Evolutionary conservation across 2,329 filamentous ascomycete genomes (phyloP).

Genomic region (Talaromyces funiculosus): DNA sequence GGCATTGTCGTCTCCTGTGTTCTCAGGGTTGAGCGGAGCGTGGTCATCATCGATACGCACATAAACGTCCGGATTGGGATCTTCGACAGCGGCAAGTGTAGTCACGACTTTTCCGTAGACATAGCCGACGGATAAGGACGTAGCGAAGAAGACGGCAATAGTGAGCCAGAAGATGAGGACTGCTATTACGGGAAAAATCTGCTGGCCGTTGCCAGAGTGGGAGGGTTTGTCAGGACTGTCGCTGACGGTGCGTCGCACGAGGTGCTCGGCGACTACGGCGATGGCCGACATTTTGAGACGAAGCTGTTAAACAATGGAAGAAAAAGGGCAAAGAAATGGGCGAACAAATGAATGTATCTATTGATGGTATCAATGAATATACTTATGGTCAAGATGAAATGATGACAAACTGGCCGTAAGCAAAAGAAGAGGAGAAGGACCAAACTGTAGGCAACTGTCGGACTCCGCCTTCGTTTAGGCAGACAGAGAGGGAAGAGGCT

Average conservation of each 20-base stretch:
- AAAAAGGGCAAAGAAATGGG: background rate
- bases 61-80: conserved; percentile 49
- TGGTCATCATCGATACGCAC: conserved; percentile 42
- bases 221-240: background rate
- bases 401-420: background rate
- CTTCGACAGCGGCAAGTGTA: conserved; percentile 60
- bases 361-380: background rate
- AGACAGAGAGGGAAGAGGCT: background rate
- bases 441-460: background rate
- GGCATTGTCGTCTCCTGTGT: conserved; percentile 32
- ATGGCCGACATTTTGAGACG: conserved; percentile 7
- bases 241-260: conserved; percentile 3
- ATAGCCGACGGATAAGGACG: conserved; percentile 41
- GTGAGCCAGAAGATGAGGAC: conserved; percentile 1
- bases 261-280: conserved; percentile 2
- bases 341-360: background rate
- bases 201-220: background rate
- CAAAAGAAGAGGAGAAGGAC: background rate
- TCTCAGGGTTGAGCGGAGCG: conserved; percentile 27
- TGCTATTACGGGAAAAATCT: background rate
- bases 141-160: background rate
- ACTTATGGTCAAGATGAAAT: background rate
- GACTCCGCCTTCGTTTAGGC: background rate
- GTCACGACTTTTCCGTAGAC: conserved; percentile 56
- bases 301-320: background rate